A percentile compares a stretch with the other conserved stretches of the same genome.
Conservation (phyloP, 148 eudicot species). For the Tetragonia tetragonoides region DNA sequence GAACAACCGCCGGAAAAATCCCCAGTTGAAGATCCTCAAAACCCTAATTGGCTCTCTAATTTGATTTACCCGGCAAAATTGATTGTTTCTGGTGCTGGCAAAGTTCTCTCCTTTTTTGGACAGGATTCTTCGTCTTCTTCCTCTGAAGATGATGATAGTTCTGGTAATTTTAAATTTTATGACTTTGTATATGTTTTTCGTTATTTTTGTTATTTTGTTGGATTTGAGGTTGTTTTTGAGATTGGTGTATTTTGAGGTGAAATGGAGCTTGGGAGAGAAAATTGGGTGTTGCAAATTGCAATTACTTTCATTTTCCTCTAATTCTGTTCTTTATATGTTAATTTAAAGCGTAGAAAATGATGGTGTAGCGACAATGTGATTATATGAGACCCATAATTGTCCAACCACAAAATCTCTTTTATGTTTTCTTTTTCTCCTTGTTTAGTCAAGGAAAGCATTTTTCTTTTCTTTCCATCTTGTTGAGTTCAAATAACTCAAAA, state of each 20-base stretch:
- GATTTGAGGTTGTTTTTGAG: background rate
- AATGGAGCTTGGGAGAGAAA: background rate
- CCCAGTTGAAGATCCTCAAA: conserved; percentile 27
- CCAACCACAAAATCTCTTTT: no score
- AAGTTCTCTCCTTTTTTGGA: conserved; percentile 48
- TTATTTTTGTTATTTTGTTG: background rate
- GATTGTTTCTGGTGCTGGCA: conserved; percentile 71
- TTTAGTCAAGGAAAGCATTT: no score
- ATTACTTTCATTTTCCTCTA: background rate
- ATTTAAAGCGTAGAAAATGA: no score
- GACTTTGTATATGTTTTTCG: background rate
- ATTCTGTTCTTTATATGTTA: no score
- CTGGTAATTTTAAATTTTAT: conserved; percentile 27
- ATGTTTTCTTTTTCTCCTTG: no score
- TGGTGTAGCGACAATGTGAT: no score
- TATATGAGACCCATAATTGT: no score
- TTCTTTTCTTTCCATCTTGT: no score
- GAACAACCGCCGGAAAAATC: conserved; percentile 19
- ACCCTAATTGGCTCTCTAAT: conserved; percentile 80
- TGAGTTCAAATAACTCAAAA: no score
- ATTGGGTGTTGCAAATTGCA: background rate
- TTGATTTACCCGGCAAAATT: conserved; percentile 59
- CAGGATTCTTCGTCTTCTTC: conserved; percentile 40
- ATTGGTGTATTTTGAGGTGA: background rate
- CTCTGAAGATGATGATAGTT: conserved; percentile 22